Conservation (phyloP, 768 basidiomycete genomes). For the Podaxis pistillaris region DNA sequence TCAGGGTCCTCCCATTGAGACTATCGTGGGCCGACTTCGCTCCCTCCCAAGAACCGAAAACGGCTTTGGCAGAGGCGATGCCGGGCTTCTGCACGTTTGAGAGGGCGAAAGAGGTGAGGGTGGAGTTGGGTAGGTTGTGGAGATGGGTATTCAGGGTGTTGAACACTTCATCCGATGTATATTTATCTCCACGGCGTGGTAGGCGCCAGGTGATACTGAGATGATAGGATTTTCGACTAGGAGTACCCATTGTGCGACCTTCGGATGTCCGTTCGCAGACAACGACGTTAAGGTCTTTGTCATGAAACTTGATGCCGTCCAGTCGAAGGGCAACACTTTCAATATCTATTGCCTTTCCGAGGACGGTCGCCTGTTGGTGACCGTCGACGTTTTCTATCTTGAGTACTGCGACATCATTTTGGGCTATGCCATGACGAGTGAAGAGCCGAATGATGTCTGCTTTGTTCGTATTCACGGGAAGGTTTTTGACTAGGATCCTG, state of each 20-base stretch:
- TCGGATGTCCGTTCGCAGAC: constrained; percentile 30
- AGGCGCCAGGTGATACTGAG: constrained; percentile 50
- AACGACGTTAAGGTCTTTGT: constrained; percentile 40
- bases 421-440: constrained; percentile 10
- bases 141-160: constrained; percentile 11
- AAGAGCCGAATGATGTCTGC: constrained; percentile 18
- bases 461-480: constrained; percentile 14
- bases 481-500: constrained; percentile 14
- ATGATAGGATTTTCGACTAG: constrained; percentile 30
- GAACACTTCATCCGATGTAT: constrained; percentile 10
- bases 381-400: constrained; percentile 19
- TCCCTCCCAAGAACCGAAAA: constrained; percentile 48
- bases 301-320: constrained; percentile 47
- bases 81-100: not conserved
- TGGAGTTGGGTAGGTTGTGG: not conserved
- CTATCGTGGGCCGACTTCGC: constrained; percentile 38
- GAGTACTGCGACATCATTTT: not conserved
- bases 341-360: constrained; percentile 40
- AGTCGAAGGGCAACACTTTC: constrained; percentile 39
- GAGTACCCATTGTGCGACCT: too few species aligned
- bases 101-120: not conserved
- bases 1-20: constrained; percentile 33
- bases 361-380: constrained; percentile 39
- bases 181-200: constrained; percentile 24
- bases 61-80: constrained; percentile 31